Conservation (phyloP, 257 asterid genomes). For the Solanum corneliomulleri region DNA sequence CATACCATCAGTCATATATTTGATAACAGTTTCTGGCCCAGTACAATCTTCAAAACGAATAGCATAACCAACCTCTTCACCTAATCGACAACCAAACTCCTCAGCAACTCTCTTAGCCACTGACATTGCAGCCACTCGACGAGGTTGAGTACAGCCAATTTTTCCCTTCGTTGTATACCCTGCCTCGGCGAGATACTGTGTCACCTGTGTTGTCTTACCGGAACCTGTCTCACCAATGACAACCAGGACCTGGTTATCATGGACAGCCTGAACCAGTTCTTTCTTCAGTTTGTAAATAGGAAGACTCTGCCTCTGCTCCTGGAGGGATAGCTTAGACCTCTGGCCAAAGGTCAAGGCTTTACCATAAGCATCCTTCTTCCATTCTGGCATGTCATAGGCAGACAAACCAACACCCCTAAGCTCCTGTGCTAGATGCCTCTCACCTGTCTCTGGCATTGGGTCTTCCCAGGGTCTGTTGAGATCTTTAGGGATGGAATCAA, state of each 20-base stretch:
- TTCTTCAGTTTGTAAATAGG: constrained; percentile 84
- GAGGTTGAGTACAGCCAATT: constrained; percentile 95
- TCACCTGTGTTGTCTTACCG: constrained; percentile 91
- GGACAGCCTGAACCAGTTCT: constrained; percentile 76
- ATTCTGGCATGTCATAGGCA: constrained; percentile 95
- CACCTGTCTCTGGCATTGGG: constrained; percentile 98
- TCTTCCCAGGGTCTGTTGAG: constrained; percentile 97
- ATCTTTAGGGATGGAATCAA: constrained; percentile 97
- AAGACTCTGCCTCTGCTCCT: constrained; percentile 83
- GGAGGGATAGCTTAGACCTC: constrained; percentile 86
- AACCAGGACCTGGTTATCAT: constrained; percentile 82
- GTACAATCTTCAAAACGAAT: constrained; percentile 96
- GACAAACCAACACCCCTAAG: constrained; percentile 93
- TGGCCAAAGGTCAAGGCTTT: constrained; percentile 88
- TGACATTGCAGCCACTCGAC: constrained; percentile 97
- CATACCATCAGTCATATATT: constrained; percentile 98
- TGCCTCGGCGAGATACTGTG: constrained; percentile 92
- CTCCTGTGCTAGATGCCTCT: constrained; percentile 97
- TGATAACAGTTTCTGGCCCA: constrained; percentile 89
- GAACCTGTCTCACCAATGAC: constrained; percentile 98
- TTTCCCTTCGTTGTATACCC: constrained; percentile 88
- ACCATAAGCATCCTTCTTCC: constrained; percentile 95
- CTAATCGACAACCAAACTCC: constrained; percentile 90
- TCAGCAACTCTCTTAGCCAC: constrained; percentile 98
- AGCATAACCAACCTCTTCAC: constrained; percentile 94